Conservation (phyloP, 257 asterid genomes). For the Apocynum venetum region DNA sequence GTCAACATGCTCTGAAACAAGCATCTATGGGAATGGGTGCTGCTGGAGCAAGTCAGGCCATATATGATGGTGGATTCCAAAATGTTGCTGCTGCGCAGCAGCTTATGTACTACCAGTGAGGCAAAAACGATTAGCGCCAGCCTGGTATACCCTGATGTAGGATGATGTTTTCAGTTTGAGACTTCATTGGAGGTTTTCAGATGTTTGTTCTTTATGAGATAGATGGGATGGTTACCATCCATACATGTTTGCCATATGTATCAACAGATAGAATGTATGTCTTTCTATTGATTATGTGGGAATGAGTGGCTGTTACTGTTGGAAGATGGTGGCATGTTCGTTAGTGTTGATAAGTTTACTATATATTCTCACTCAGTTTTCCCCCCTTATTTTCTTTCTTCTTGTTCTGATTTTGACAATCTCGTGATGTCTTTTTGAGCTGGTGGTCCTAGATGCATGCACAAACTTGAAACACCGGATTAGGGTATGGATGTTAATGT, state of each 20-base stretch:
- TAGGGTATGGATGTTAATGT: no score
- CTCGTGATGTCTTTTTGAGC: no score
- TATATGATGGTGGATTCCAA: slow-evolving; percentile 87
- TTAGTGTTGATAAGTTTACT: background rate
- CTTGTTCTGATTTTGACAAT: background rate
- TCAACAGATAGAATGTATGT: slow-evolving; percentile 22
- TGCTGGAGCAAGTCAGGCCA: slow-evolving; percentile 76
- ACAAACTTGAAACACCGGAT: no score
- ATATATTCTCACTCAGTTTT: background rate
- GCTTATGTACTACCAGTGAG: slow-evolving; percentile 84
- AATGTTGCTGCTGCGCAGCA: slow-evolving; percentile 80
- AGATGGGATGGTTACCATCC: slow-evolving; percentile 28
- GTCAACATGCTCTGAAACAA: slow-evolving; percentile 34
- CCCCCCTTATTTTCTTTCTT: background rate
- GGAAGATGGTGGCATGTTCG: background rate
- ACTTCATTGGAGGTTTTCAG: slow-evolving; percentile 20
- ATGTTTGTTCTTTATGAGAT: slow-evolving; percentile 17
- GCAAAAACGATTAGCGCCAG: slow-evolving; percentile 1
- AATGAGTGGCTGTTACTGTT: slow-evolving; percentile 19
- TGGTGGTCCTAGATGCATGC: no score
- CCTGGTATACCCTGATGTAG: slow-evolving; percentile 3
- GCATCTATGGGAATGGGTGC: slow-evolving; percentile 45
- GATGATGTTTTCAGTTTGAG: slow-evolving; percentile 8
- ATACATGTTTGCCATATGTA: slow-evolving; percentile 27
- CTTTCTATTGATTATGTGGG: slow-evolving; percentile 17